Evolutionary conservation across 352 stramenopile genomes (phyloP).

Genomic region (Hyaloperonospora arabidopsidis): DNA sequence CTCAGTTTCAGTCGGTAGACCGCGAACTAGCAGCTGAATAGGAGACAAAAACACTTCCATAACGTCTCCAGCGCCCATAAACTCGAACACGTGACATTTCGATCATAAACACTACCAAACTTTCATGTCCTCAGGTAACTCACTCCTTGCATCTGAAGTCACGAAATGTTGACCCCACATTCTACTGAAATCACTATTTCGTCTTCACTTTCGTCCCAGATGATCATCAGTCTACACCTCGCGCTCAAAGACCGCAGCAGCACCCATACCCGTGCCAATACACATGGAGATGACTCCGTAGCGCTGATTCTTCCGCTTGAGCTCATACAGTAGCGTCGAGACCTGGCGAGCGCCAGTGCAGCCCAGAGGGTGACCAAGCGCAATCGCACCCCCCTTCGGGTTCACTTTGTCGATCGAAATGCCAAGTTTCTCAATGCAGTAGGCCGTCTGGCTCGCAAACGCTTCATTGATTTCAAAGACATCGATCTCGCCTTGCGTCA

Average conservation of each 20-base stretch:
- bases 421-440: slow-evolving; percentile 71
- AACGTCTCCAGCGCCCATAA: too few species aligned
- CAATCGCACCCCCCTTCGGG: slow-evolving; percentile 85
- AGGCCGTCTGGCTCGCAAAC: slow-evolving; percentile 83
- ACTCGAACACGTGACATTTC: too few species aligned
- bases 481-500: slow-evolving; percentile 77
- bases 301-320: slow-evolving; percentile 79
- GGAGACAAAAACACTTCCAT: too few species aligned
- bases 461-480: slow-evolving; percentile 91
- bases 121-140: too few species aligned
- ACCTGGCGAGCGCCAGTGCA: slow-evolving; percentile 87
- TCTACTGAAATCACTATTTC: too few species aligned
- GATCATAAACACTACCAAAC: too few species aligned
- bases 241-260: slow-evolving; percentile 88
- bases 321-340: slow-evolving; percentile 87
- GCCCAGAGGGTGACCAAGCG: slow-evolving; percentile 84
- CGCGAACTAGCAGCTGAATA: too few species aligned
- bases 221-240: slow-evolving; percentile 20
- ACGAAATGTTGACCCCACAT: too few species aligned
- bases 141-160: too few species aligned
- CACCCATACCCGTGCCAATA: slow-evolving; percentile 92
- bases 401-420: slow-evolving; percentile 84
- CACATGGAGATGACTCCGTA: slow-evolving; percentile 93
- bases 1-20: too few species aligned
- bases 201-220: too few species aligned